phyloP scores from a whole-genome alignment of 1,139 yeast species.

The Taphrina confusa region DNA sequence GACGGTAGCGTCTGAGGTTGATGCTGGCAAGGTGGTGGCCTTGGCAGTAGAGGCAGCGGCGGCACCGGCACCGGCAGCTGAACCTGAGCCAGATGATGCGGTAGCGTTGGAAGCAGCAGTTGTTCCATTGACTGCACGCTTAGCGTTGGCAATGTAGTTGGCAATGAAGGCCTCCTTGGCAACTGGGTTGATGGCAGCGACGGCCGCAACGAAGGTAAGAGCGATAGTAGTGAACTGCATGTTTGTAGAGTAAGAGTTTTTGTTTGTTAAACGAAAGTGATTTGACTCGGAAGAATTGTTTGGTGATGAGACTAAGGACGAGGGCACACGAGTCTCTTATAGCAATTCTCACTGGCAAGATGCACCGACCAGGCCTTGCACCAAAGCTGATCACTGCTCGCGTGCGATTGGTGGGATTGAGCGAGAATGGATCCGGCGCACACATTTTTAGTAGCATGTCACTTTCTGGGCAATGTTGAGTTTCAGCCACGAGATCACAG shows the following conservation, averaged over 20 bases:
- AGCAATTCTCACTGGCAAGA: background rate
- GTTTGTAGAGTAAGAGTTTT: constrained; percentile 12
- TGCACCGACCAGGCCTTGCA: background rate
- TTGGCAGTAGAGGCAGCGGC: background rate
- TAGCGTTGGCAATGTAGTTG: constrained; percentile 27
- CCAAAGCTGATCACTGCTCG: constrained; percentile 20
- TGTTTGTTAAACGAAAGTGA: constrained; percentile 18
- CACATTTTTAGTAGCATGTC: constrained; percentile 7
- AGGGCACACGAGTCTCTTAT: constrained; percentile 12
- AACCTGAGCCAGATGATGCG: background rate
- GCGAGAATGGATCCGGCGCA: constrained; percentile 7
- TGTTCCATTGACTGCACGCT: constrained; percentile 4
- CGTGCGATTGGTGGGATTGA: constrained; percentile 15
- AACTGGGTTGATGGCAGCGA: constrained; percentile 24
- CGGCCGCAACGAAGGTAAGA: constrained; percentile 34
- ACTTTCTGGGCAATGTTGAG: constrained; percentile 2
- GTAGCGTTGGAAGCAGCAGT: background rate
- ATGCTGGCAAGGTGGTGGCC: constrained; percentile 5
- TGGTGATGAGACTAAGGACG: background rate
- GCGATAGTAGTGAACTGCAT: constrained; percentile 35
- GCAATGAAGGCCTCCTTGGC: constrained; percentile 24
- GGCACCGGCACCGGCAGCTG: constrained; percentile 9
- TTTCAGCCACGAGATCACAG: constrained; percentile 7
- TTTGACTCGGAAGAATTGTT: constrained; percentile 19
- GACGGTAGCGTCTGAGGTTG: constrained; percentile 28